Evolutionary conservation across 208 protist species (phyloP).

Genomic region (Trypanosoma grayi): DNA sequence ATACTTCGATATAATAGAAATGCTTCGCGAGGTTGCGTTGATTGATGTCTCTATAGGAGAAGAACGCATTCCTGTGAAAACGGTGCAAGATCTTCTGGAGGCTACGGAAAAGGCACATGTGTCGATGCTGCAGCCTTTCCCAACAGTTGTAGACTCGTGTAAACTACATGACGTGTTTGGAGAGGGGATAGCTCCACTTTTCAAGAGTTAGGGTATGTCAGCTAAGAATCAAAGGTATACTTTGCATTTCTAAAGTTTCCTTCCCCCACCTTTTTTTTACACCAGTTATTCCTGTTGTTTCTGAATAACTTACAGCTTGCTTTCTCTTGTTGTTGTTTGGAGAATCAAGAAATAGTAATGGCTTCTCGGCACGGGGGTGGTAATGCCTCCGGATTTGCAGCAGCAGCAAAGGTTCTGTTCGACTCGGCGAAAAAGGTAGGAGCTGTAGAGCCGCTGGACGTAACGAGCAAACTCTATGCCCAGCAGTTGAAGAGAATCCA

Average conservation of each 20-base stretch:
- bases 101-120: constrained; percentile 66
- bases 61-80: constrained; percentile 70
- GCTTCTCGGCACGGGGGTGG: constrained; percentile 10
- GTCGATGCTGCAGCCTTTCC: constrained; percentile 74
- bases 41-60: constrained; percentile 80
- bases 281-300: not conserved
- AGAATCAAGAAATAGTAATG: constrained; percentile 7
- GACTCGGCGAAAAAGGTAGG: constrained; percentile 79
- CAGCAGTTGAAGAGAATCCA: constrained; percentile 82
- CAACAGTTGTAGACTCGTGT: constrained; percentile 79
- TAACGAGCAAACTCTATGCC: constrained; percentile 51
- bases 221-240: not conserved
- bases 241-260: not conserved
- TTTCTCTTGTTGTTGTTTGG: not conserved
- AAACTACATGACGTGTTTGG: constrained; percentile 72
- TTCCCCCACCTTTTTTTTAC: constrained; percentile 1
- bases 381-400: constrained; percentile 48
- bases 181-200: constrained; percentile 19
- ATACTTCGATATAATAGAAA: constrained; percentile 67
- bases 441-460: constrained; percentile 65
- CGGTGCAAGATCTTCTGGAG: constrained; percentile 40
- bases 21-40: constrained; percentile 73
- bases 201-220: not conserved
- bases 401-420: constrained; percentile 80
- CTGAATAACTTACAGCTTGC: too few relatives aligned